Base-by-base conservation (phyloP, 2,329 filamentous ascomycete genomes). In the Beauveria sp. region DNA sequence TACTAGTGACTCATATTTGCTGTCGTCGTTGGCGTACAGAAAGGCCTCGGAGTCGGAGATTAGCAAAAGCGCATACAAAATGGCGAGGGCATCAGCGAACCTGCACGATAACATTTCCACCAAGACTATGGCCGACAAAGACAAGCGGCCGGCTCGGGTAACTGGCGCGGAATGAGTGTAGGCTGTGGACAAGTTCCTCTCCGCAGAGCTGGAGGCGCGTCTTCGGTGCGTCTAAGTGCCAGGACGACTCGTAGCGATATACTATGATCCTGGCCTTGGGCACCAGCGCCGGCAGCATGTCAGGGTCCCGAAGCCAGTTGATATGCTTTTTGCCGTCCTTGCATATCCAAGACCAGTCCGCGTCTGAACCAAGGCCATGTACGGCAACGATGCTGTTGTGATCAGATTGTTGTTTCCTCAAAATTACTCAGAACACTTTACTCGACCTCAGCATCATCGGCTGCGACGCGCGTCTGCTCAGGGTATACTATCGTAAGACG, bases 71-170 rank as follows among this genome's bases (percentile, higher is more conserved):
- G 8, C 26, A 10, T 28, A 16, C 2, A 2, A 3, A 2, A 30
- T 7, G 34, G 34, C 22, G 18, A 22, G 14, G 28, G 8, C 9
- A 30, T 30, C 9, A 20, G 16, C 53, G 20, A 47, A 65, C 66
- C 41, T 64, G 61, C 14, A 64, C 14, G 20, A 67, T 63, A 30
- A 67, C 64, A 52, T 62, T 61, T 22, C 66, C 66, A 16, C 66
- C 66, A 1, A 67, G 61, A 34, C 66, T 67, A 40, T 67, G 65
- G 20, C 66, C 66, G 55, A 67, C 51, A 20, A 67, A 65, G 30
- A 67, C 41, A 2, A 67, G 12, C 6, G 65, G 64, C n/a, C 66
- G 62, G 24, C 54, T 41, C 14, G 30, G 43, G 26, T n/a, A 3
- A 6, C 44, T 47, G 6, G 50, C 28, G 7, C 63, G 66, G 44